These are phyloP conservation scores for Huiozyma naganishii DNA, from an alignment of 805 yeast genomes.

Conservation along the genomic window DNA sequence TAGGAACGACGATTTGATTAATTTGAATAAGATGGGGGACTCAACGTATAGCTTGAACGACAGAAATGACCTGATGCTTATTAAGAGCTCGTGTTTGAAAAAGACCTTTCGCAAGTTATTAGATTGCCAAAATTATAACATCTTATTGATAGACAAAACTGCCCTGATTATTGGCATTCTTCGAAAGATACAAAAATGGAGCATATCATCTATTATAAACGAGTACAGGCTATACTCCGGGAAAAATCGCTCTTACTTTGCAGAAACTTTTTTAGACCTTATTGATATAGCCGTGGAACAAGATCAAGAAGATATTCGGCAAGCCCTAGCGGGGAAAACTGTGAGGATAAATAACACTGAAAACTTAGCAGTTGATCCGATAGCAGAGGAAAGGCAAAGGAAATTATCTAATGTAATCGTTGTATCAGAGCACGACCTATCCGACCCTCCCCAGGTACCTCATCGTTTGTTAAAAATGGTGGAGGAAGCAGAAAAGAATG, in stretches of 20 bases:
- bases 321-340: neutral
- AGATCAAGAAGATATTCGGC: conserved; percentile 5
- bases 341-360: neutral
- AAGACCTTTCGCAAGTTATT: conserved; percentile 57
- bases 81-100: conserved; percentile 53
- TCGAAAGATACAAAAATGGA: conserved; percentile 82
- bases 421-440: conserved; percentile 22
- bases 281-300: conserved; percentile 35
- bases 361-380: too few species aligned
- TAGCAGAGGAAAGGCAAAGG: neutral
- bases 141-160: conserved; percentile 69
- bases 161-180: conserved; percentile 72
- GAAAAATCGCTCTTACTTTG: conserved; percentile 61
- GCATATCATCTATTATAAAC: conserved; percentile 67
- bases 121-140: conserved; percentile 51
- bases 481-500: conserved; percentile 13
- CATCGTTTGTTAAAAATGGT: conserved; percentile 16
- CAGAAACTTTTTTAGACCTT: conserved; percentile 74
- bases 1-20: conserved; percentile 1
- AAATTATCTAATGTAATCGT: conserved; percentile 11
- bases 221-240: conserved; percentile 77
- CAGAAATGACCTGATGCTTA: conserved; percentile 64
- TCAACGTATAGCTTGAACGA: conserved; percentile 19
- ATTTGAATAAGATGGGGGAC: neutral
- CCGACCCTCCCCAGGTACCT: conserved; percentile 21